Conservation (phyloP, 371 early-diverging fungal species). For the Saksenaea vasiformis region DNA sequence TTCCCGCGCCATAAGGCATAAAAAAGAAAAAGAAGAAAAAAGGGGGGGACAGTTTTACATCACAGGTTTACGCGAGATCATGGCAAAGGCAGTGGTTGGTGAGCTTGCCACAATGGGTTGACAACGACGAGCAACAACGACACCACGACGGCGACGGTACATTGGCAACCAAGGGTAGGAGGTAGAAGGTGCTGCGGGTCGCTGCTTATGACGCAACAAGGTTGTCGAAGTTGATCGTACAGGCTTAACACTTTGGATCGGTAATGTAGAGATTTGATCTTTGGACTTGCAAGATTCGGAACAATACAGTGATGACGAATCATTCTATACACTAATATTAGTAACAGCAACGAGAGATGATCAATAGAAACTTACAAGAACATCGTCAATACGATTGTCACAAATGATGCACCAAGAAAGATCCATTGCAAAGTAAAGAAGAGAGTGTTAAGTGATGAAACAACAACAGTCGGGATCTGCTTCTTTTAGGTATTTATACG, state of each 20-base stretch:
- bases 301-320: conserved; percentile 24
- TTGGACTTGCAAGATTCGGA: conserved; percentile 22
- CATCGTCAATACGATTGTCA: conserved; percentile 29
- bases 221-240: conserved; percentile 2
- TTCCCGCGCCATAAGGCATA: conserved; percentile 4
- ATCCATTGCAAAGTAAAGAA: conserved; percentile 19
- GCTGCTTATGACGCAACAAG: conserved; percentile 13
- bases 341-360: not conserved
- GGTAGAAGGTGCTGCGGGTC: conserved; percentile 16
- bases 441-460: conserved; percentile 3
- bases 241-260: conserved; percentile 1
- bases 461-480: not conserved
- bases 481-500: not conserved
- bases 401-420: conserved; percentile 34
- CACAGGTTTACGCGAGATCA: conserved; percentile 16
- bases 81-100: conserved; percentile 16
- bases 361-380: conserved; percentile 13
- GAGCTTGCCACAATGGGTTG: conserved; percentile 40
- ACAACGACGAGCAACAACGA: conserved; percentile 35
- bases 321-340: conserved; percentile 10
- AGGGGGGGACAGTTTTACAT: conserved; percentile 12
- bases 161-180: conserved; percentile 30
- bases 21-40: not conserved
- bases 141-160: conserved; percentile 28
- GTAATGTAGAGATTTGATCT: conserved; percentile 13